Evolutionary conservation across 805 yeast genomes (phyloP).

Genomic region (Wickerhamomyces pijperi): DNA sequence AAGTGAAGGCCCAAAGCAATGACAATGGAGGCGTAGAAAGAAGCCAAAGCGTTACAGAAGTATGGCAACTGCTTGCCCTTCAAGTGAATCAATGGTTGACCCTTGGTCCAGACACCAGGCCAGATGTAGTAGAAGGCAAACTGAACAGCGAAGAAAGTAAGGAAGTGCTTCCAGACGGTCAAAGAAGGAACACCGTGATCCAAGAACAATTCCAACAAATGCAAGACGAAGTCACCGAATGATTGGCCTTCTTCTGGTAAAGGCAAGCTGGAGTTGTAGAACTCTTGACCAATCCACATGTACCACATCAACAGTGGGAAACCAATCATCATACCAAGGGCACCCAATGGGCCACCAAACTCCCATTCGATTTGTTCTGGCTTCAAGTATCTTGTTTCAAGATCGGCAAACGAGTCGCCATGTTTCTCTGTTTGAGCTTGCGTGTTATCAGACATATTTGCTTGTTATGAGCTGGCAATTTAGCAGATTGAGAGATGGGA

Average conservation of each 20-base stretch:
- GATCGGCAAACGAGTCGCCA: background rate
- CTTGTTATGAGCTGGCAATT: background rate
- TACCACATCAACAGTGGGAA: slow-evolving; percentile 93
- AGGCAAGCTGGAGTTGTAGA: slow-evolving; percentile 66
- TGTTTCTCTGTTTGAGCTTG: too few species aligned
- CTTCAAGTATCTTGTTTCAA: slow-evolving; percentile 26
- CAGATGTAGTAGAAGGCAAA: slow-evolving; percentile 64
- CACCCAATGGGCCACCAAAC: slow-evolving; percentile 91
- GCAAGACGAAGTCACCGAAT: slow-evolving; percentile 29
- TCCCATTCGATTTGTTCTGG: slow-evolving; percentile 63
- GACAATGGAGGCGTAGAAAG: slow-evolving; percentile 61
- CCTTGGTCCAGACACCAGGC: slow-evolving; percentile 93
- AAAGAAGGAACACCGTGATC: slow-evolving; percentile 48
- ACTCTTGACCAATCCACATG: slow-evolving; percentile 86
- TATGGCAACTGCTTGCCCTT: slow-evolving; percentile 77
- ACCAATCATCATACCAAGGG: slow-evolving; percentile 80
- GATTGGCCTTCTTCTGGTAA: slow-evolving; percentile 49
- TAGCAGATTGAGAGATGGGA: too few species aligned
- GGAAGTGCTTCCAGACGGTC: slow-evolving; percentile 60
- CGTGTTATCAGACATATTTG: too few species aligned
- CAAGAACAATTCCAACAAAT: slow-evolving; percentile 32
- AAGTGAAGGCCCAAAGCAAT: slow-evolving; percentile 55
- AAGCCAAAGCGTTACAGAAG: slow-evolving; percentile 83
- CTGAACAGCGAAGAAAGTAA: slow-evolving; percentile 60
- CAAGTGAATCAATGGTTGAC: slow-evolving; percentile 82